Evolutionary conservation across 495 filamentous ascomycete genomes (phyloP).

Genomic region (Neurospora tetraspora): DNA sequence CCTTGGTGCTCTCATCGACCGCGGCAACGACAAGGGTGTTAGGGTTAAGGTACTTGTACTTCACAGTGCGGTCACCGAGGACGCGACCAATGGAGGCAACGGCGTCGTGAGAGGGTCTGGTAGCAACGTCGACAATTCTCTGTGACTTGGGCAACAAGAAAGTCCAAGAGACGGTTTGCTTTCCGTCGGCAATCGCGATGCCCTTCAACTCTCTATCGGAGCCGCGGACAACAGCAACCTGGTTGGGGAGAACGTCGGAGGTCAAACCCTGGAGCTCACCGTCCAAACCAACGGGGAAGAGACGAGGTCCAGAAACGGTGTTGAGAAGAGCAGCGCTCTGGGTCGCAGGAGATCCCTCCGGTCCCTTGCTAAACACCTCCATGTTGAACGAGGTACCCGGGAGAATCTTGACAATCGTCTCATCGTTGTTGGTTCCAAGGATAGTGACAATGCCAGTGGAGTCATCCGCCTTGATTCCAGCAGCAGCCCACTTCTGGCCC

Average conservation of each 20-base stretch:
- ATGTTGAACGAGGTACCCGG: neutral
- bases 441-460: slow-evolving; percentile 46
- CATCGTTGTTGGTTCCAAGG: slow-evolving; percentile 46
- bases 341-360: slow-evolving; percentile 20
- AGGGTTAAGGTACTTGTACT: slow-evolving; percentile 94
- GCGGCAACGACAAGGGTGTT: slow-evolving; percentile 76
- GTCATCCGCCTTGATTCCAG: slow-evolving; percentile 51
- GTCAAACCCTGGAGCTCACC: slow-evolving; percentile 34
- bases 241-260: slow-evolving; percentile 29
- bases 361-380: slow-evolving; percentile 27
- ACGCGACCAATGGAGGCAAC: slow-evolving; percentile 93
- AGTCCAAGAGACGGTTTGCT: slow-evolving; percentile 53
- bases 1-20: slow-evolving; percentile 41
- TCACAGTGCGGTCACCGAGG: slow-evolving; percentile 77
- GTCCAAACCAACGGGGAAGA: slow-evolving; percentile 38
- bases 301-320: slow-evolving; percentile 35
- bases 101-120: slow-evolving; percentile 67
- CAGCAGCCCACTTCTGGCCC: slow-evolving; percentile 53
- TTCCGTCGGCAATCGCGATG: slow-evolving; percentile 30
- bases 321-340: slow-evolving; percentile 42
- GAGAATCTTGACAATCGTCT: slow-evolving; percentile 23
- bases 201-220: slow-evolving; percentile 53
- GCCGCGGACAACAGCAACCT: slow-evolving; percentile 52
- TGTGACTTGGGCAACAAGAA: slow-evolving; percentile 62
- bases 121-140: slow-evolving; percentile 52